phyloP scores from a whole-genome alignment of 2,329 filamentous ascomycete species.

The Bipolaris sorokiniana region DNA sequence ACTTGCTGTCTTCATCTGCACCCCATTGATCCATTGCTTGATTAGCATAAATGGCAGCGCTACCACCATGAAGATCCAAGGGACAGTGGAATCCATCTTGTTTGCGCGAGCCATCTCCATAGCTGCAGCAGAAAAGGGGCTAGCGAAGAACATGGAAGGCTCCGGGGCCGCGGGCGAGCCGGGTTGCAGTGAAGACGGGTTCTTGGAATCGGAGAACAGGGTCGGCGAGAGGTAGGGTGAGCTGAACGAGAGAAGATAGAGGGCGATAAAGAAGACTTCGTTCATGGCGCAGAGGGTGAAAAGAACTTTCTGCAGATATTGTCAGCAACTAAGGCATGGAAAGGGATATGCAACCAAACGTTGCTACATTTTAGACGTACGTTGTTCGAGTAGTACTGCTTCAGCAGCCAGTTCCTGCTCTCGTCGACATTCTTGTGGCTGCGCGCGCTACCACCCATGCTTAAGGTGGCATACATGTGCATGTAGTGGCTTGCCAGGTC shows the following conservation, averaged over 20 bases:
- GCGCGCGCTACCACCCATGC: constrained; percentile 77
- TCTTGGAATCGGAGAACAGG: constrained; percentile 68
- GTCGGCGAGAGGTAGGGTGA: constrained; percentile 87
- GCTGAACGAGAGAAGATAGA: constrained; percentile 97
- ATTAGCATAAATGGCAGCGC: constrained; percentile 85
- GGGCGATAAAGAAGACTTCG: constrained; percentile 96
- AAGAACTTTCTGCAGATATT: constrained; percentile 71
- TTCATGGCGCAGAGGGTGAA: constrained; percentile 91
- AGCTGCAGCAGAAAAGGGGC: constrained; percentile 89
- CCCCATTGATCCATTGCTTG: constrained; percentile 93
- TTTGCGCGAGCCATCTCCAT: constrained; percentile 90
- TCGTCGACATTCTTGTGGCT: constrained; percentile 96
- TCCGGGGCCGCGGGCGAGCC: constrained; percentile 72
- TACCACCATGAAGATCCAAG: constrained; percentile 80
- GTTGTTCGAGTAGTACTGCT: constrained; percentile 97
- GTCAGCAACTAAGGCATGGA: constrained; percentile 17
- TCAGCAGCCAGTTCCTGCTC: constrained; percentile 84
- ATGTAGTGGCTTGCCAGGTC: constrained; percentile 98
- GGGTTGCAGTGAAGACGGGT: constrained; percentile 60
- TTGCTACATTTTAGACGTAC: constrained; percentile 58
- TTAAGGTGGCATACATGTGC: constrained; percentile 96
- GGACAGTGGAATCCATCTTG: constrained; percentile 69
- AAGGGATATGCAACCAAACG: not conserved
- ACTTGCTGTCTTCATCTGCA: constrained; percentile 93
- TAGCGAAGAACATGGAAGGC: constrained; percentile 78